Conservation (phyloP, 768 basidiomycete species). For the Rhodotorula babjevae region DNA sequence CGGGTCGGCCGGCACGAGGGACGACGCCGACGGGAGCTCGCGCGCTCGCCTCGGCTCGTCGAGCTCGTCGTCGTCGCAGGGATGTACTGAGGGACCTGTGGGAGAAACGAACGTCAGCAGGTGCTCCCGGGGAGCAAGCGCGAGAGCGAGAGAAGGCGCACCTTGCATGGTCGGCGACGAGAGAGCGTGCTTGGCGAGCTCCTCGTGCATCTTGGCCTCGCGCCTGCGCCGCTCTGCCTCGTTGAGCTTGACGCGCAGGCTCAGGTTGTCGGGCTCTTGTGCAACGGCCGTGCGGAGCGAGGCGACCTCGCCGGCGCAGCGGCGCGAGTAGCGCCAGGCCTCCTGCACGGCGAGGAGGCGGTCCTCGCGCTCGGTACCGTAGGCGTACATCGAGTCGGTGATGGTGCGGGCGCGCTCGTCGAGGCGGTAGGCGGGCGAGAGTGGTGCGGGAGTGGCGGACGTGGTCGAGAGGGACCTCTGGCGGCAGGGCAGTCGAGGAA, state of each 20-base stretch:
- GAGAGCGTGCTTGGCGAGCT: neutral
- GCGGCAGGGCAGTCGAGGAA: neutral
- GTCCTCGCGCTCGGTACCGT: neutral
- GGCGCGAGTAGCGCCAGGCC: neutral
- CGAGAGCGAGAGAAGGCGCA: neutral
- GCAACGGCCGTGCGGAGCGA: neutral
- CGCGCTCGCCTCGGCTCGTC: neutral
- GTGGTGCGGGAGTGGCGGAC: neutral
- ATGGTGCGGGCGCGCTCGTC: neutral
- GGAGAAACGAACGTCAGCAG: neutral
- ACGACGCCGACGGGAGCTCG: too few relatives aligned
- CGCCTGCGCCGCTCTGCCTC: neutral
- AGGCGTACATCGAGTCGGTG: neutral
- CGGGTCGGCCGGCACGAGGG: neutral
- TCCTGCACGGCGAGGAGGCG: neutral
- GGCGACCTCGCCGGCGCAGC: neutral
- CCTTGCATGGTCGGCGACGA: constrained; percentile 2
- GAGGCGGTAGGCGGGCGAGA: neutral
- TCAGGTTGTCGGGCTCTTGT: too few relatives aligned
- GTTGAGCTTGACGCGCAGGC: neutral
- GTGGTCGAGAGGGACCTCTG: neutral
- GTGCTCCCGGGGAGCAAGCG: neutral
- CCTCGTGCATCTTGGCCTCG: neutral
- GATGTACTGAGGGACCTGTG: neutral
- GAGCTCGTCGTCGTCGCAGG: neutral